Base-by-base conservation (phyloP, 345 rosid species). In the Murraya koenigii region DNA sequence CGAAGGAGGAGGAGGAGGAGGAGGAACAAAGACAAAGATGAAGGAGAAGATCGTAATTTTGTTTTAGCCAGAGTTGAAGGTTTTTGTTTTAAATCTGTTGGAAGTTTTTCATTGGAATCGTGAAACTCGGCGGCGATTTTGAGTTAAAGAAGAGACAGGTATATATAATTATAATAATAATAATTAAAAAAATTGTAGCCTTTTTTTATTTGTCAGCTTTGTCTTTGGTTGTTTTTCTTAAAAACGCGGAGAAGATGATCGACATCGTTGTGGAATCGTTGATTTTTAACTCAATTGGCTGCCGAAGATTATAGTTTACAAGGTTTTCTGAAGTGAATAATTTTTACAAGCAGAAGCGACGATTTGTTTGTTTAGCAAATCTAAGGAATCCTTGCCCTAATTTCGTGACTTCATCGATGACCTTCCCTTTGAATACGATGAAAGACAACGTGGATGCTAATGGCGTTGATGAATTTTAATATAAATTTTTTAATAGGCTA, bases 131-230 rank as follows among this genome's bases (percentile, higher is more conserved):
- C 38, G 26, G 59, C 58, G 68, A 39, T 74, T 61, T 74, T 74
- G 58, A 54, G 32, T 62, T 19, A 49, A 61, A 64, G 66, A 33
- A 52, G 66, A 47, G 41, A 11, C 44, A 75, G 55, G 69, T 61
- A 74, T 22, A 74, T 22, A 38, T 28, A 36, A 44, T 13, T 11
- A 55, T 35, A 44, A 33, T 63, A 71, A 39, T 82, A 85, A 83
- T 81, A 83, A 76, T 67, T 67, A 63, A 79, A 80, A 85, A 85
- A 55, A 65, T 84, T 35, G 63, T 75, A 75, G 63, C 82, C 79
- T 74, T 79, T 44, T 78, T 85, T 79, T 80, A 85, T 88, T 79
- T 75, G 78, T 82, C 25, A 72, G 71, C 83, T 81, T 78, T 83
- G 35, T 77, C 76, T 87, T 77, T 81, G 84, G 80, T 77, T 81